Conservation (phyloP, 768 basidiomycete genomes). For the Serendipita vermifera region DNA sequence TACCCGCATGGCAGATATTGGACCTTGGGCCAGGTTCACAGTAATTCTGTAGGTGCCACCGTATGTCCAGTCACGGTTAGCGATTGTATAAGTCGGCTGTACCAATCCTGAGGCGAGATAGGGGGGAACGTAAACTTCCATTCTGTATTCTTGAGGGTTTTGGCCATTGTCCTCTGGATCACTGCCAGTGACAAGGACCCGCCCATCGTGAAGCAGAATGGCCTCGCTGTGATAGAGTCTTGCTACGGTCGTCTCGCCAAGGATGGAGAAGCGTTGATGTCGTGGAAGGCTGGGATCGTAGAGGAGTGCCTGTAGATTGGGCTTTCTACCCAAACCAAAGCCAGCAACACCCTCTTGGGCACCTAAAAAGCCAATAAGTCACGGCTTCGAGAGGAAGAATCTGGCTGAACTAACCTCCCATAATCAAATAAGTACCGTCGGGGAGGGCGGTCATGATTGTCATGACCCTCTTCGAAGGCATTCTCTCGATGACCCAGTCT, state of each 20-base stretch:
- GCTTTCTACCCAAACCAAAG: conserved; percentile 16
- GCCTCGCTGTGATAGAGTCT: conserved; percentile 18
- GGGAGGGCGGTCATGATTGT: conserved; percentile 17
- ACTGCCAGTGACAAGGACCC: conserved; percentile 17
- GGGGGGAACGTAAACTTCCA: conserved; percentile 18
- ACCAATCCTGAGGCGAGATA: conserved; percentile 16
- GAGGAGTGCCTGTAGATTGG: conserved; percentile 47
- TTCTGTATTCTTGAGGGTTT: conserved; percentile 18
- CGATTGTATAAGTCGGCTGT: conserved; percentile 28
- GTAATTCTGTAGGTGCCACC: conserved; percentile 41
- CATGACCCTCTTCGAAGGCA: conserved; percentile 46
- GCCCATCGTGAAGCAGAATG: conserved; percentile 17
- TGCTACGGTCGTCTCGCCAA: conserved; percentile 17
- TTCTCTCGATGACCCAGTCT: conserved; percentile 61
- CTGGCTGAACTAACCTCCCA: no score
- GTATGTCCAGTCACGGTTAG: conserved; percentile 55
- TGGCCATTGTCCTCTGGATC: conserved; percentile 15
- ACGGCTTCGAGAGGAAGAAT: no score
- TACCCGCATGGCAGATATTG: conserved; percentile 10
- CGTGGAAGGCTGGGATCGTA: conserved; percentile 54
- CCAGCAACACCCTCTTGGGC: conserved; percentile 17
- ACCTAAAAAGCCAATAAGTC: no score
- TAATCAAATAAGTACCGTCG: conserved; percentile 15
- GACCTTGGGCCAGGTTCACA: conserved; percentile 32
- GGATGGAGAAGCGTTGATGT: conserved; percentile 42